phyloP scores from a whole-genome alignment of 2,329 filamentous ascomycete species.

The Waltergamsia citrina region DNA sequence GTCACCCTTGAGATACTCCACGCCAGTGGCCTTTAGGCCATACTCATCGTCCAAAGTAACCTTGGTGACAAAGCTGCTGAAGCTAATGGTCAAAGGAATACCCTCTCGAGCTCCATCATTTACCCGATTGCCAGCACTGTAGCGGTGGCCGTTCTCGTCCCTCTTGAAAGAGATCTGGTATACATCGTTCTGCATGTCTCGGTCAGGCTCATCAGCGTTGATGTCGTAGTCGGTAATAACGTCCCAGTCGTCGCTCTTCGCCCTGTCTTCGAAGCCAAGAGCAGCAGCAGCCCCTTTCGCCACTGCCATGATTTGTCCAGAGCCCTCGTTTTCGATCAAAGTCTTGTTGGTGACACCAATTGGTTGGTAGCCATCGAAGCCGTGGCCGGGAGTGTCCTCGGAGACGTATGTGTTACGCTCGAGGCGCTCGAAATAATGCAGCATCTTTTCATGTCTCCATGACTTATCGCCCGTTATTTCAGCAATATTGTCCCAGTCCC shows the following conservation, averaged over 20 bases:
- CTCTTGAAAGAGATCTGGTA: constrained; percentile 48
- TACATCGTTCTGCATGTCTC: constrained; percentile 20
- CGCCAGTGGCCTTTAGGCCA: constrained; percentile 29
- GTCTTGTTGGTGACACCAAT: constrained; percentile 7
- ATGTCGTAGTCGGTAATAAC: constrained; percentile 16
- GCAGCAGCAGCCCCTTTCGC: constrained; percentile 10
- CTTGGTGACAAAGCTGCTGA: constrained; percentile 21
- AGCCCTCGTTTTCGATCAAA: constrained; percentile 2
- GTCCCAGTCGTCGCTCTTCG: constrained; percentile 12
- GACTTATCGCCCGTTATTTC: constrained; percentile 38
- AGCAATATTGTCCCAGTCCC: constrained; percentile 38
- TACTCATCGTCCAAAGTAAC: constrained; percentile 22
- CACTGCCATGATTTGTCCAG: constrained; percentile 17
- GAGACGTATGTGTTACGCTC: constrained; percentile 36
- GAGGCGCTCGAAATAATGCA: constrained; percentile 34
- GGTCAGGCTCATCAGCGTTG: constrained; percentile 13
- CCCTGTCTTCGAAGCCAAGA: constrained; percentile 6
- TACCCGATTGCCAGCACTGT: constrained; percentile 46
- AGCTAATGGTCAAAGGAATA: constrained; percentile 10
- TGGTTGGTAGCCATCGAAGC: constrained; percentile 34
- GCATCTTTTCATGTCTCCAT: constrained; percentile 39
- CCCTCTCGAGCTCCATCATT: constrained; percentile 17
- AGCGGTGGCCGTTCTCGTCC: constrained; percentile 39
- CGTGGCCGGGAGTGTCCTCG: constrained; percentile 28
- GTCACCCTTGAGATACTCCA: constrained; percentile 30